These are phyloP conservation scores for Eucalyptus regnans DNA, from an alignment of 345 rosid species.

Conservation along the genomic window DNA sequence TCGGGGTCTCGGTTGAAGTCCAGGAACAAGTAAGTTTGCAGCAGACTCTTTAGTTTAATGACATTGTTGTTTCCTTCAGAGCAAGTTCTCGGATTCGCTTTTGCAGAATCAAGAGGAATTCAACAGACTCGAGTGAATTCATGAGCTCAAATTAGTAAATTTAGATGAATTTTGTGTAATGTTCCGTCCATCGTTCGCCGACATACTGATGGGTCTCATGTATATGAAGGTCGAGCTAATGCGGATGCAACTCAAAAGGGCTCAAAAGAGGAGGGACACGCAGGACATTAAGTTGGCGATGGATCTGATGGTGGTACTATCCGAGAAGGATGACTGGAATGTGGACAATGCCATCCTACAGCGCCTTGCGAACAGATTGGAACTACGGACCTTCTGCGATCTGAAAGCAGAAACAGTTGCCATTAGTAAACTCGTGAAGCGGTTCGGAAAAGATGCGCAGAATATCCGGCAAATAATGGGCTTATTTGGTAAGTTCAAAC, in stretches of 20 bases:
- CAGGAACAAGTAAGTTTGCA: conserved; percentile 35
- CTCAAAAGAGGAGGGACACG: conserved; percentile 37
- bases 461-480: conserved; percentile 17
- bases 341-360: conserved; percentile 38
- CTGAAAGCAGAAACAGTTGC: conserved; percentile 33
- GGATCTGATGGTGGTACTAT: conserved; percentile 52
- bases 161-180: neutral
- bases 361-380: conserved; percentile 42
- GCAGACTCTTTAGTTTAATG: neutral
- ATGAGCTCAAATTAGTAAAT: neutral
- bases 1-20: conserved; percentile 50
- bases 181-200: neutral
- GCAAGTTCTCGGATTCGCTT: neutral
- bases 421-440: conserved; percentile 17
- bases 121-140: neutral
- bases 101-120: neutral
- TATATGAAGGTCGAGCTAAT: conserved; percentile 37
- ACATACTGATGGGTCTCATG: neutral
- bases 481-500: conserved; percentile 38
- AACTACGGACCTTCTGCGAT: conserved; percentile 31
- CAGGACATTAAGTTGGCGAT: conserved; percentile 55
- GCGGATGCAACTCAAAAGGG: conserved; percentile 37
- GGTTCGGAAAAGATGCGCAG: conserved; percentile 19
- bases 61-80: neutral
- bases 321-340: conserved; percentile 27